These are phyloP conservation scores for Metarhizium rileyi DNA, from an alignment of 2,329 filamentous ascomycete genomes.

Conservation along the genomic window DNA sequence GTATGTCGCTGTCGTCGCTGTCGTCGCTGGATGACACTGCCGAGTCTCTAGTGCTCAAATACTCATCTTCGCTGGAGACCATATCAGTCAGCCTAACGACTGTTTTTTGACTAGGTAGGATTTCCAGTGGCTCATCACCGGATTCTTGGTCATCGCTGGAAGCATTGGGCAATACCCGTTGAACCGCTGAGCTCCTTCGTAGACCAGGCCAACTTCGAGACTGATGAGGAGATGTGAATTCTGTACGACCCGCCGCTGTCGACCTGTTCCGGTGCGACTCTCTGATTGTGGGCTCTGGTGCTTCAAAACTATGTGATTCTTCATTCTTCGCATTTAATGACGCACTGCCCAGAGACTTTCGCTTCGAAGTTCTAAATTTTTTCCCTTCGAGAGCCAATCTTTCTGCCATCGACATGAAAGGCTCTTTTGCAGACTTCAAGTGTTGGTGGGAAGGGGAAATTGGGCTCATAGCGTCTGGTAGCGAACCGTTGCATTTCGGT, in stretches of 20 bases:
- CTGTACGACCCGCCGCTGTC: not conserved
- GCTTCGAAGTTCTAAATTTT: slow-evolving; percentile 40
- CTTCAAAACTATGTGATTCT: not conserved
- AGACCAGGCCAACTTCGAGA: not conserved
- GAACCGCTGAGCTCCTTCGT: not conserved
- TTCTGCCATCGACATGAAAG: slow-evolving; percentile 46
- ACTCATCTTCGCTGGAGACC: slow-evolving; percentile 5
- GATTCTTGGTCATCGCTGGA: not conserved
- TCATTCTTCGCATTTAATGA: not conserved
- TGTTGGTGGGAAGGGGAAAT: not conserved
- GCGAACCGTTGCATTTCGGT: not conserved
- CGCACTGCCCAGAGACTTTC: slow-evolving; percentile 14
- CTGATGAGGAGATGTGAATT: not conserved
- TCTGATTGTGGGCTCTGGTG: not conserved
- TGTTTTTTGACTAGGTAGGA: slow-evolving; percentile 1
- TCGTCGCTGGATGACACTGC: slow-evolving; percentile 7
- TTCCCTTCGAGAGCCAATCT: slow-evolving; percentile 45
- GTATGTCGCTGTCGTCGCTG: slow-evolving; percentile 12
- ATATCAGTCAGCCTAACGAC: slow-evolving; percentile 10
- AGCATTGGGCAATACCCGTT: not conserved
- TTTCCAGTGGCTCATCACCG: not conserved
- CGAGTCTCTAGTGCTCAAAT: not conserved
- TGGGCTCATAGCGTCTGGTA: not conserved
- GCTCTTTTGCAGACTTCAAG: slow-evolving; percentile 11
- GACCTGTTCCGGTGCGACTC: not conserved